A percentile compares a stretch with the other conserved stretches of the same genome.
These are phyloP conservation scores for Rhododendron simsii DNA, from an alignment of 148 eudicot species.

Conservation along the genomic window DNA sequence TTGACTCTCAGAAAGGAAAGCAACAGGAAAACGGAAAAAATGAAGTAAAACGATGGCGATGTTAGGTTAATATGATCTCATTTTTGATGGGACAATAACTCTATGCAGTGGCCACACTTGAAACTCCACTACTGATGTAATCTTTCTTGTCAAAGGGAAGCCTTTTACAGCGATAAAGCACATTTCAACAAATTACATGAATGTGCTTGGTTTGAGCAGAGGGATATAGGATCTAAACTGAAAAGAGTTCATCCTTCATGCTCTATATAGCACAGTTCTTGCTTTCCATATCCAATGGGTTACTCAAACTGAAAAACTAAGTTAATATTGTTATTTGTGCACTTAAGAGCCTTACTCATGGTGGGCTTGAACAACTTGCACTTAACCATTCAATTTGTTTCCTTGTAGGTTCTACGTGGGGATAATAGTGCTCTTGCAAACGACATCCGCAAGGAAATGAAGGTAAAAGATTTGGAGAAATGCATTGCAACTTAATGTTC, in stretches of 20 bases:
- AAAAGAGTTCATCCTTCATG: neutral
- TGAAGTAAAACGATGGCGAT: neutral
- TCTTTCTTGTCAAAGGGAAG: neutral
- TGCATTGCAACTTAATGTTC: neutral
- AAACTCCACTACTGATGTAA: neutral
- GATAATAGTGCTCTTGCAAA: slow-evolving; percentile 88
- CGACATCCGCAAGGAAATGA: slow-evolving; percentile 91
- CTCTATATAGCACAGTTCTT: neutral
- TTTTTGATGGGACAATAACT: neutral
- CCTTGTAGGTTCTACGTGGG: slow-evolving; percentile 73
- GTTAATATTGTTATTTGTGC: neutral
- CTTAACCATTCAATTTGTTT: neutral
- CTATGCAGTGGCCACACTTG: neutral
- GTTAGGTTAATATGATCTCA: neutral
- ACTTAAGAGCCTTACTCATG: neutral
- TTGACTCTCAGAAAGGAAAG: neutral
- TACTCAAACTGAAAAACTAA: neutral
- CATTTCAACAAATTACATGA: neutral
- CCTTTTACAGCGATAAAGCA: neutral
- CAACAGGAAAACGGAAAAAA: neutral
- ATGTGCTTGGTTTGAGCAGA: neutral
- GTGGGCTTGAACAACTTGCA: neutral
- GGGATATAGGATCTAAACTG: neutral
- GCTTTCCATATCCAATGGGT: neutral
- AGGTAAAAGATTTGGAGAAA: slow-evolving; percentile 38